Evolutionary conservation across 129 eudicot genomes (phyloP).

Genomic region (Deinandra increscens): DNA sequence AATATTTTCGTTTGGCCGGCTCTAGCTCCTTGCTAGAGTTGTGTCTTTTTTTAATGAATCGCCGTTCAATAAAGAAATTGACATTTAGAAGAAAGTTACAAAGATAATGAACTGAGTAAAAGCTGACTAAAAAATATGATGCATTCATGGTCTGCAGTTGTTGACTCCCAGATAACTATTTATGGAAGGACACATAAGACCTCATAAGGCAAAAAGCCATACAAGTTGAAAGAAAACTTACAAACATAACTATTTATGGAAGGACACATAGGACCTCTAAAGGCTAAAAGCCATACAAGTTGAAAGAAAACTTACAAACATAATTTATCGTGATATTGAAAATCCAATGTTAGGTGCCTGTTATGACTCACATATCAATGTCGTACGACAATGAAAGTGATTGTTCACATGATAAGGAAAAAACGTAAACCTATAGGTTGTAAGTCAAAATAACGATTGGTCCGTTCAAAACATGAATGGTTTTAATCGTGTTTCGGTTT

Average conservation of each 20-base stretch:
- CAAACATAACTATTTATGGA: not conserved
- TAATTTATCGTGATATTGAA: not conserved
- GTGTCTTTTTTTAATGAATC: too few relatives aligned
- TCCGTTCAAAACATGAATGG: not conserved
- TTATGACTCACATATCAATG: not conserved
- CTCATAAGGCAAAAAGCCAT: not conserved
- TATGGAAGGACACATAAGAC: not conserved
- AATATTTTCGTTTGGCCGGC: too few relatives aligned
- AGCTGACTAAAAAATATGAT: not conserved
- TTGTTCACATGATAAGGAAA: slow-evolving; percentile 1
- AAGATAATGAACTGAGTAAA: too few relatives aligned
- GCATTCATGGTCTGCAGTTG: slow-evolving; percentile 4
- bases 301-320: not conserved
- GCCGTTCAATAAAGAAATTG: too few relatives aligned
- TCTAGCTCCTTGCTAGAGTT: too few relatives aligned
- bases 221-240: not conserved
- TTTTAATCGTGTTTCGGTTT: not conserved
- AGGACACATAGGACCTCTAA: not conserved
- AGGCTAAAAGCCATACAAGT: not conserved
- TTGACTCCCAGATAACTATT: not conserved
- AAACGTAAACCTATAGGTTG: not conserved
- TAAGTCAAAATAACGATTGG: too few relatives aligned
- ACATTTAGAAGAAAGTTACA: too few relatives aligned
- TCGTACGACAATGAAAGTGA: not conserved
- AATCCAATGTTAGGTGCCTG: slow-evolving; percentile 11